Evolutionary conservation across 1,284 basidiomycete species (phyloP), one percentile per base, ranked within the genome.

Genomic region (Butyriboletus pseudospeciosus): DNA sequence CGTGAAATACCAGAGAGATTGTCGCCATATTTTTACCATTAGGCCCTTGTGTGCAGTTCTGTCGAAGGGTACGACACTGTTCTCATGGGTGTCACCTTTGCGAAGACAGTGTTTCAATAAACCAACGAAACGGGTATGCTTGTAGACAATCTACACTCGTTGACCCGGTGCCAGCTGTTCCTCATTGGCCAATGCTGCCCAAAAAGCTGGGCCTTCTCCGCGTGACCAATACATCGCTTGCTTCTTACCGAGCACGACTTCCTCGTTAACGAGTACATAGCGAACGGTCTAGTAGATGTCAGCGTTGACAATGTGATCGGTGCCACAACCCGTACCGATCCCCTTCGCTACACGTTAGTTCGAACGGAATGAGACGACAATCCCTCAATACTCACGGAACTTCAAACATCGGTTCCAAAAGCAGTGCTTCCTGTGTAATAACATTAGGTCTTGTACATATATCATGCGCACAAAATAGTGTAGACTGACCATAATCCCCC

Each of bases 371-470:
- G 16, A 12, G 34, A 47, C 1, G 20, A 37, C 5, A 47, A 34
- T 49, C 14, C 49, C 35, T 49, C 16, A 30, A 53, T n/a, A 86
- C 92, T 83, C 71, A 94, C 92, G 83, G 92, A 65, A 81, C 87
- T 74, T 95, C 92, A 68, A 91, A 95, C 92, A 96, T 95, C 1
- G 91, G 79, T 53, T 96, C 92, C 49, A 93, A 71, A 40, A 94
- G 73, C 5, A 95, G 69, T 8, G 79, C 70, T 72, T 95, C 93
- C 85, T 93, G 60, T 23, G 26, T n/a, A 35, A 53, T 43, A 47
- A 47, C 42, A 34, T 60, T 38, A 57, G 43, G 52, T 56, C 34
- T 52, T 38, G 30, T 35, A 17, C 34, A 23, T 16, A 35, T 13
- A 37, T 37, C 25, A 34, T 23, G 35, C 37, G 20, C 49, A 34